These are phyloP conservation scores for Pseudogymnoascus sp. DNA, from an alignment of 2,329 filamentous ascomycete genomes.

Conservation along the genomic window DNA sequence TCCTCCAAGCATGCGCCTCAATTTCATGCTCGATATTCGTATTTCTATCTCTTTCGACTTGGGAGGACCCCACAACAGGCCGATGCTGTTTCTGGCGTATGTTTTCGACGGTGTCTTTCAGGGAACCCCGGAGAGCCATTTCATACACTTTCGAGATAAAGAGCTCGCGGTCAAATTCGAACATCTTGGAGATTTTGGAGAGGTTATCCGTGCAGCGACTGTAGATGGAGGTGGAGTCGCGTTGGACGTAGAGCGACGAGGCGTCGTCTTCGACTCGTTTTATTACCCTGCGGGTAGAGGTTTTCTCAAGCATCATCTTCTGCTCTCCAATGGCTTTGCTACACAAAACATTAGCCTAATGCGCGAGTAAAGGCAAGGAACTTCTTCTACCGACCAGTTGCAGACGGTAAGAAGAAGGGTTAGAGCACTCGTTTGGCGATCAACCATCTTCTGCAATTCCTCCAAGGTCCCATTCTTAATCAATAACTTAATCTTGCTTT, in stretches of 20 bases:
- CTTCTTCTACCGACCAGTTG: background rate
- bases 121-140: background rate
- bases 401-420: background rate
- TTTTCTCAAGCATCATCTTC: slow-evolving; percentile 9
- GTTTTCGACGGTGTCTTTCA: background rate
- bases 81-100: background rate
- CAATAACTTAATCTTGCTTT: background rate
- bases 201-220: slow-evolving; percentile 7
- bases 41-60: background rate
- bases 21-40: background rate
- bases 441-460: background rate
- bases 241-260: slow-evolving; percentile 5
- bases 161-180: slow-evolving; percentile 11
- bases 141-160: slow-evolving; percentile 11
- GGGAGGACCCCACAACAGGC: background rate
- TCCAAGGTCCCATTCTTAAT: background rate
- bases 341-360: slow-evolving; percentile 11
- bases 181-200: slow-evolving; percentile 10
- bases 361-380: background rate
- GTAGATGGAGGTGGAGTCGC: background rate
- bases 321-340: slow-evolving; percentile 9
- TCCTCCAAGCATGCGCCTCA: background rate
- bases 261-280: slow-evolving; percentile 4
- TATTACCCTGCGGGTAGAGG: background rate
- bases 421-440: background rate